phyloP scores from a whole-genome alignment of 345 rosid species.

The Eucalyptus pumila region DNA sequence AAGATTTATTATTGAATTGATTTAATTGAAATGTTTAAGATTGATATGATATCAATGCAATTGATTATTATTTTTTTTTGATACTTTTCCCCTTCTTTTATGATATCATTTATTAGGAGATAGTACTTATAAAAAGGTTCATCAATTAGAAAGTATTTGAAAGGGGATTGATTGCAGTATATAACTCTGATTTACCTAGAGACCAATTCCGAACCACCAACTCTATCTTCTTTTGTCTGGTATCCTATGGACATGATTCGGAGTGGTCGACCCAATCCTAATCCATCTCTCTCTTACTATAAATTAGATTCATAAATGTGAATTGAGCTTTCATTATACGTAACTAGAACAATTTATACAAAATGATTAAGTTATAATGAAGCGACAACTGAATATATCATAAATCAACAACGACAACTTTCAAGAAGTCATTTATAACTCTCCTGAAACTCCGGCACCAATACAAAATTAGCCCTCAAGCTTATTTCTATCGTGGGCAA shows the following conservation, averaged over 20 bases:
- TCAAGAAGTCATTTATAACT: rapidly evolving
- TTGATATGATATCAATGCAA: not conserved
- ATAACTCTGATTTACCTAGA: not conserved
- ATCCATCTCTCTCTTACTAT: not conserved
- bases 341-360: not conserved
- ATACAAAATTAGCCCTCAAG: rapidly evolving
- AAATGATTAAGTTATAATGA: rapidly evolving
- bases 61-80: too few relatives aligned
- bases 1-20: too few relatives aligned
- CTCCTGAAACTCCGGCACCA: not conserved
- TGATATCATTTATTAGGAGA: not conserved
- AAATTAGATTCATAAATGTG: not conserved
- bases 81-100: not conserved
- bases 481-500: not conserved
- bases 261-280: rapidly evolving
- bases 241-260: rapidly evolving
- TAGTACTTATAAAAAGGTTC: too few relatives aligned
- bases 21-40: rapidly evolving
- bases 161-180: rapidly evolving
- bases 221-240: rapidly evolving
- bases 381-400: rapidly evolving
- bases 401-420: rapidly evolving
- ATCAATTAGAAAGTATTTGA: not conserved
- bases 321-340: not conserved
- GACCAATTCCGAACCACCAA: not conserved